Evolutionary conservation across 495 filamentous ascomycete genomes (phyloP), one percentile per base, ranked within the genome.

Genomic region (Trypethelium eluteriae): DNA sequence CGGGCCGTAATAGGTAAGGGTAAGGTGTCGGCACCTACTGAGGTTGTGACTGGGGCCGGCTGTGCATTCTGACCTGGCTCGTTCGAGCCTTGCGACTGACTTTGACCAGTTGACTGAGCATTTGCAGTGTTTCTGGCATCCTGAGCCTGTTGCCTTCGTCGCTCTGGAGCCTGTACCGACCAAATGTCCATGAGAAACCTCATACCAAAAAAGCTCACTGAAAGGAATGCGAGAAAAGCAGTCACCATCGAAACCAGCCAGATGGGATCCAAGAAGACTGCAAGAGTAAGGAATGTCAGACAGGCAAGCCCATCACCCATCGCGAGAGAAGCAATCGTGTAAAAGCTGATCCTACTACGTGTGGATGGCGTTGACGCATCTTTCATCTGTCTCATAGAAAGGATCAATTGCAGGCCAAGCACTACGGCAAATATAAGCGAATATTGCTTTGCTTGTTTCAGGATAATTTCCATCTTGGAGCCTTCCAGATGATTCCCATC

Each of bases 331-430:
- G 84, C 84, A 67, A 92, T 85, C 0, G 91, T 93, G 75, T 88
- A 92, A 76, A 96, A 91, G 79, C 93, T 96, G 74, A 97, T 84
- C 16, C 94, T 85, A 69, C 91, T 93, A 53, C 91, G 80, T 0
- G 93, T 98, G 1, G 93, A 97, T n/a, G 94, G 93, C 4, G 94
- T 98, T 39, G 86, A 91, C 3, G 92, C 86, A 70, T 97, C 91
- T 74, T 92, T 93, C 78, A 95, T 89, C 77, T 98, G 94, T 57
- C 84, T 78, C 68, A 93, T 85, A 57, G 95, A 81, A 10, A 96
- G 78, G 64, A 84, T 79, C 25, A 96, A 82, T 73, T 98, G 91
- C 1, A 78, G 84, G 69, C 84, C 83, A 56, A 90, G 77, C 2
- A 90, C 76, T 18, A 80, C 74, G 11, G 85, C 85, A 69, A 91